Conservation (phyloP, 1,139 yeast species). For the Candida dubliniensis region DNA sequence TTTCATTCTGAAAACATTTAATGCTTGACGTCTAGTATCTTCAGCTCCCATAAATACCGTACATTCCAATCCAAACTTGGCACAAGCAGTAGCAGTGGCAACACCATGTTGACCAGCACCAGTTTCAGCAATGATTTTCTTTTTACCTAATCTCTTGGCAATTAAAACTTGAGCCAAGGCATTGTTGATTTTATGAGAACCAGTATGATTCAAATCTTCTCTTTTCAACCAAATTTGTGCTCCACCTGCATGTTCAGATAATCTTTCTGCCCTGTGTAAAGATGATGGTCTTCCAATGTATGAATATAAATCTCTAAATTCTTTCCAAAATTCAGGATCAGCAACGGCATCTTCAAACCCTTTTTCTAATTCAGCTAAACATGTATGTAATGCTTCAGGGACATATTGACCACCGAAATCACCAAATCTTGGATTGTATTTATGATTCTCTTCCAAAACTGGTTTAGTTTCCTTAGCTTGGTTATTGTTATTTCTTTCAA, state of each 20-base stretch:
- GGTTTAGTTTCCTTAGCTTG: slow-evolving; percentile 31
- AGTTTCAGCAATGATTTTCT: slow-evolving; percentile 91
- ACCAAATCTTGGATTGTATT: slow-evolving; percentile 79
- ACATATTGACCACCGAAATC: slow-evolving; percentile 98
- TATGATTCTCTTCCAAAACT: slow-evolving; percentile 53
- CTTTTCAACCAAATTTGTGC: slow-evolving; percentile 98
- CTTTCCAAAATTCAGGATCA: slow-evolving; percentile 92
- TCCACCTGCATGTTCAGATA: slow-evolving; percentile 90
- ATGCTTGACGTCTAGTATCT: slow-evolving; percentile 97
- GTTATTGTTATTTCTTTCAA: slow-evolving; percentile 20
- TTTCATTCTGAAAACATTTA: slow-evolving; percentile 96
- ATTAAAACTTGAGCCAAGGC: slow-evolving; percentile 92
- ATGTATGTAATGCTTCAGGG: slow-evolving; percentile 92
- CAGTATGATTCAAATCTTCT: slow-evolving; percentile 97
- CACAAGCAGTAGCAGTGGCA: slow-evolving; percentile 99
- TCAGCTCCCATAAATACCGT: slow-evolving; percentile 99
- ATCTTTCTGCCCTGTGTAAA: slow-evolving; percentile 85
- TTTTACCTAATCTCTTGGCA: slow-evolving; percentile 91
- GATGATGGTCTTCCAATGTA: slow-evolving; percentile 97
- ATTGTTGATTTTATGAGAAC: slow-evolving; percentile 95
- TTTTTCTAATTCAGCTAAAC: slow-evolving; percentile 81
- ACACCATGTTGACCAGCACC: slow-evolving; percentile 99
- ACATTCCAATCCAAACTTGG: slow-evolving; percentile 93
- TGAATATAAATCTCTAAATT: slow-evolving; percentile 72
- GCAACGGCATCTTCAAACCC: slow-evolving; percentile 87